Percentiles rank a stretch among this genome's conserved stretches.
phyloP scores from a whole-genome alignment of 108 stramenopile genomes.

The Pseudonitzschia delicatissima region DNA sequence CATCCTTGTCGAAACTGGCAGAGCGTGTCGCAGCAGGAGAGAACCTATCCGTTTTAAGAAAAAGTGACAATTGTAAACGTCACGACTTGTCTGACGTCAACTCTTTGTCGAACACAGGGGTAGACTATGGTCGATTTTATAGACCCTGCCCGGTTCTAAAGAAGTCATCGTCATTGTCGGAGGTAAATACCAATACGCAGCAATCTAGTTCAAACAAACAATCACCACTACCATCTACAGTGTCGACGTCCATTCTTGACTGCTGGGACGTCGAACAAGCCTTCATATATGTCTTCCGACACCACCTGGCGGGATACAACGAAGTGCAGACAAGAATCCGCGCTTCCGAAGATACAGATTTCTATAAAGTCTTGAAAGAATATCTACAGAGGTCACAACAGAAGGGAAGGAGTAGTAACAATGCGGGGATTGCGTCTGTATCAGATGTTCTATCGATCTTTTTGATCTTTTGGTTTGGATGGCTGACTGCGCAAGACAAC shows the following conservation, averaged over 20 bases:
- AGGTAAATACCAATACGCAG: neutral
- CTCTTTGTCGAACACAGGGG: neutral
- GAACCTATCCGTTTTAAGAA: constrained; percentile 7
- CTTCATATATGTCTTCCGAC: constrained; percentile 31
- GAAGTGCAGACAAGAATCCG: constrained; percentile 13
- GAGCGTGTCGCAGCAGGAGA: constrained; percentile 44
- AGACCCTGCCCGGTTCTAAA: constrained; percentile 10
- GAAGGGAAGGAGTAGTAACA: neutral
- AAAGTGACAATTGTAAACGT: neutral
- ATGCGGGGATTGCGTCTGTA: neutral
- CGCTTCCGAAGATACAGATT: neutral
- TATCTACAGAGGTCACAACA: neutral
- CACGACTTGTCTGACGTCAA: neutral
- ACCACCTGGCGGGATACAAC: constrained; percentile 31
- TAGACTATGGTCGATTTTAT: constrained; percentile 18
- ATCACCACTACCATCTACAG: neutral
- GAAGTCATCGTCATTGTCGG: neutral
- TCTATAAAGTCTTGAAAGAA: neutral
- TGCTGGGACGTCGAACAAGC: constrained; percentile 36
- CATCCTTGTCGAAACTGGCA: constrained; percentile 27
- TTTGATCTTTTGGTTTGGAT: constrained; percentile 15
- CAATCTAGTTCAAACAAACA: neutral
- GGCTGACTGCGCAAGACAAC: neutral
- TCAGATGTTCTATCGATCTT: neutral
- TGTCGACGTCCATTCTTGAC: constrained; percentile 10